Conservation (phyloP, 306 rosid species). For the Trichosanthes truncata region DNA sequence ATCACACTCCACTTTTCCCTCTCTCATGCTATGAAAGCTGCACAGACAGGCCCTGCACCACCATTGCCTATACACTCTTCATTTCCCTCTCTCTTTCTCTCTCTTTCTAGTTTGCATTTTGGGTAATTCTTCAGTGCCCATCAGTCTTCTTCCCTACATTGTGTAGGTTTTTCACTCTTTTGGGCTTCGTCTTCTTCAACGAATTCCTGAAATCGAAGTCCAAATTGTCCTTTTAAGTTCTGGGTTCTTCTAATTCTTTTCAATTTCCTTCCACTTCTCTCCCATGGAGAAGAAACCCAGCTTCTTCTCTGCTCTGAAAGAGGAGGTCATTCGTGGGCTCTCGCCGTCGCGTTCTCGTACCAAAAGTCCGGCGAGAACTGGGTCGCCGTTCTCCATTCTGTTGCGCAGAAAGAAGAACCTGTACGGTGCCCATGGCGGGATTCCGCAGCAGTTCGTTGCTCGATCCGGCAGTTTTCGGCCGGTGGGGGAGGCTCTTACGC, state of each 20-base stretch:
- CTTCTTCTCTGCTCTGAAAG: conserved; percentile 81
- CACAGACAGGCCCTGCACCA: neutral
- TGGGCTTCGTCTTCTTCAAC: neutral
- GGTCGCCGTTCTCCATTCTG: conserved; percentile 54
- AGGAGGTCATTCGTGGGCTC: conserved; percentile 84
- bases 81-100: neutral
- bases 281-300: conserved; percentile 83
- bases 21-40: conserved; percentile 2
- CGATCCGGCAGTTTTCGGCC: conserved; percentile 86
- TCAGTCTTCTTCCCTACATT: neutral
- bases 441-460: conserved; percentile 28
- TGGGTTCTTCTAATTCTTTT: neutral
- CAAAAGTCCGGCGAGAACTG: conserved; percentile 52
- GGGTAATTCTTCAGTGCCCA: neutral
- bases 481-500: conserved; percentile 58
- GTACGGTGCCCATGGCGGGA: neutral
- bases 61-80: neutral
- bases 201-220: neutral
- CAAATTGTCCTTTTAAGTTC: neutral
- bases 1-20: neutral
- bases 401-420: conserved; percentile 44
- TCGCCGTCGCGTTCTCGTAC: conserved; percentile 83
- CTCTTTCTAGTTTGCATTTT: neutral
- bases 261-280: neutral
- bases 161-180: neutral